Evolutionary conservation across 1,284 basidiomycete species (phyloP).

Genomic region (Coniophora puteana): DNA sequence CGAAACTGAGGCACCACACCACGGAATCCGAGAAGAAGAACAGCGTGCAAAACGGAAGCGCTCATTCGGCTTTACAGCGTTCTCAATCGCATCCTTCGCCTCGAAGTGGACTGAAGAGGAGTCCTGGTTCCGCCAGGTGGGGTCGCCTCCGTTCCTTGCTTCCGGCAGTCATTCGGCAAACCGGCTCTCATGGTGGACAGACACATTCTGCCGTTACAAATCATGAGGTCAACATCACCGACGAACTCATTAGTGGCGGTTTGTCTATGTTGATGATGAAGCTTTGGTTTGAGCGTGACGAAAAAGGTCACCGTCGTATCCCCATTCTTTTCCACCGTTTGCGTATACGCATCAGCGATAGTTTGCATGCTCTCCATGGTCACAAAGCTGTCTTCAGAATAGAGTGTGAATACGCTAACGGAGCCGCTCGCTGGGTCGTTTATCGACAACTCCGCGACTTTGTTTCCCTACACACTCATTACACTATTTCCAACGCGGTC

Average conservation of each 20-base stretch:
- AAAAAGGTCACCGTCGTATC: constrained; percentile 79
- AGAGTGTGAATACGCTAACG: constrained; percentile 96
- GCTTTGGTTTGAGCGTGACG: constrained; percentile 91
- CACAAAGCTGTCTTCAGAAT: constrained; percentile 86
- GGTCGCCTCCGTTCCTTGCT: constrained; percentile 58
- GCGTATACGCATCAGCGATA: constrained; percentile 82
- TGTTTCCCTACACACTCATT: constrained; percentile 87
- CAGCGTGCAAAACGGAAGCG: constrained; percentile 7
- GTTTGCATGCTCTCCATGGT: constrained; percentile 76
- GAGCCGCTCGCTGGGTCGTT: constrained; percentile 93
- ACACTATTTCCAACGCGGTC: constrained; percentile 82
- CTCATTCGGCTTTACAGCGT: constrained; percentile 26
- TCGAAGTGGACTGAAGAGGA: constrained; percentile 23
- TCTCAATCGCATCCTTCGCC: constrained; percentile 45
- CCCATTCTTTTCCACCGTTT: constrained; percentile 87
- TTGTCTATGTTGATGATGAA: constrained; percentile 82
- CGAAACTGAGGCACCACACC: constrained; percentile 8
- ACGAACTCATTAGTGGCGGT: constrained; percentile 81
- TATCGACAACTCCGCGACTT: constrained; percentile 96
- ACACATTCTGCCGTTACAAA: constrained; percentile 47
- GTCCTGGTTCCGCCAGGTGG: constrained; percentile 48
- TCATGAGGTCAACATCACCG: constrained; percentile 70
- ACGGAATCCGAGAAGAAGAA: background rate
- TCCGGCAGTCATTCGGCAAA: constrained; percentile 47
- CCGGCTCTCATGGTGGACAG: too few relatives aligned